Percentiles rank a stretch among this genome's conserved stretches.
Conservation (phyloP, 331 rosid species). For the Rhamnella rubrinervis region DNA sequence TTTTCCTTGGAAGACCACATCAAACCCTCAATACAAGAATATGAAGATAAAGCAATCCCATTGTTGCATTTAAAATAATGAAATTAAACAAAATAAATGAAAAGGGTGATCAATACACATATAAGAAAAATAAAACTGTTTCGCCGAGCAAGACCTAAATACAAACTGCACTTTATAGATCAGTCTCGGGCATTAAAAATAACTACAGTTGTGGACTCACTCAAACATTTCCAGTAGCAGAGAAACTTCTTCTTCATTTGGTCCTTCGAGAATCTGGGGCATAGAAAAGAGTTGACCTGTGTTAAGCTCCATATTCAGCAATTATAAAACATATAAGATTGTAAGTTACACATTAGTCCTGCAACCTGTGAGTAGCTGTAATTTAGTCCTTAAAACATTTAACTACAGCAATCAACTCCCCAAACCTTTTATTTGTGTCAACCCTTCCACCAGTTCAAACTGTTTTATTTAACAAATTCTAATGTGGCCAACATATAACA, state of each 20-base stretch:
- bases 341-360: too few species aligned
- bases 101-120: background rate
- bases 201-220: conserved; percentile 50
- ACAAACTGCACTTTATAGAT: conserved; percentile 1
- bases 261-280: conserved; percentile 91
- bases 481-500: too few species aligned
- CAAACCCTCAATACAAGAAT: background rate
- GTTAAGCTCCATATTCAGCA: conserved; percentile 59
- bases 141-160: background rate
- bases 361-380: too few species aligned
- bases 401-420: too few species aligned
- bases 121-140: background rate
- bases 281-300: conserved; percentile 63
- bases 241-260: conserved; percentile 90
- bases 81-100: too few species aligned
- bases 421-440: too few species aligned
- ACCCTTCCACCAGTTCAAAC: too few species aligned
- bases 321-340: conserved; percentile 28
- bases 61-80: background rate
- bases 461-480: too few species aligned
- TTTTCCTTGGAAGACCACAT: background rate
- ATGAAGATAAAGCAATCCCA: background rate
- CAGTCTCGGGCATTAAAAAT: conserved; percentile 14
- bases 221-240: conserved; percentile 92
- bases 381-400: too few species aligned